Evolutionary conservation across 164 flowering plant species (phyloP), one percentile per base, ranked within the genome.

Genomic region (Protea cynaroides): DNA sequence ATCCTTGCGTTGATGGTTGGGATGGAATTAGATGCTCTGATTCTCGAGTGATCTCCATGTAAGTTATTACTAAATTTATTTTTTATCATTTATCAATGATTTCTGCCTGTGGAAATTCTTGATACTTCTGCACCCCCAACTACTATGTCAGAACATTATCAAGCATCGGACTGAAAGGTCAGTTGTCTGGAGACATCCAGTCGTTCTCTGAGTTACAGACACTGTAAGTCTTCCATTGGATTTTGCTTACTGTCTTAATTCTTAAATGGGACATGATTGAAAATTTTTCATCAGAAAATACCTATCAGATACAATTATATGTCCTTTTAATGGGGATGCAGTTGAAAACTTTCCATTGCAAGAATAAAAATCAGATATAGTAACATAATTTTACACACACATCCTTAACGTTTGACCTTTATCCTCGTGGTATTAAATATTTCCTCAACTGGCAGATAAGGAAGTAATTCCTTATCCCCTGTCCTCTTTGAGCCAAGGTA

Each of bases 1-100:
- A 84, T 69, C 87, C 87, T 63, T 84, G 87, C 67, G 67, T 69
- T 8, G 23, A 17, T 17, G 19, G 57, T 9, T 84, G 87, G 87
- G 80, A 49, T 1, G 87, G 87, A 37, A 73, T 81, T 52, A 17
- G 7, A 10, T 81, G 87, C 71, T 71, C 47, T 14, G 59, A 71
- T 67, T 59, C 71, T n/a, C 81, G 81, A 17, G 76, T 83, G 14
- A 71, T 69, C 25, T 69, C 81, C 58, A 73, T 83, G 86, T 80
- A 72, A 62, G 68, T 63, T 47, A 0, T 57, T 43, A 13, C n/a
- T 17, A 15, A 37, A 21, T 61, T 21, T 5, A 34, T 63, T 3
- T 17, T 22, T 2, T 36, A 8, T n/a, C 18, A 4, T 8, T 17
- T n/a, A 25, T 46, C 10, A n/a, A 19, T 65, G 40, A 19, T 57